Percentiles rank a stretch among this genome's conserved stretches.
These are phyloP conservation scores for Leccinum idahoense DNA, from an alignment of 1,284 basidiomycete species.

Conservation along the genomic window DNA sequence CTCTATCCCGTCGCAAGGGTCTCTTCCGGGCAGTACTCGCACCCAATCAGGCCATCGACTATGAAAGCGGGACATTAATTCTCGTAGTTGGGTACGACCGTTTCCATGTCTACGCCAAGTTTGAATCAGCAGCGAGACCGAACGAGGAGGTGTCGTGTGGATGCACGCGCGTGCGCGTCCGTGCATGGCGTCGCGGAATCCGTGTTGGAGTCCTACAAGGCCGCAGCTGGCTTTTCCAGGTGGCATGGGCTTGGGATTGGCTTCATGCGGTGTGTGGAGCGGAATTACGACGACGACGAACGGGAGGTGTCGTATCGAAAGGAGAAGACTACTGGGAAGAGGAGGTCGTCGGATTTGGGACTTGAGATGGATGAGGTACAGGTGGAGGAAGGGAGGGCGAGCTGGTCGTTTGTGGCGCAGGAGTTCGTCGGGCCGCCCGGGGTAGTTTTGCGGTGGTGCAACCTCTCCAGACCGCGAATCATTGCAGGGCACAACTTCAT, in stretches of 20 bases:
- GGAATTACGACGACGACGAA: not conserved
- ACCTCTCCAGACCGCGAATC: no score
- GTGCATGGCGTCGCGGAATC: slow-evolving; percentile 18
- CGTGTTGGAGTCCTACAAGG: slow-evolving; percentile 21
- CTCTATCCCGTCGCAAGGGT: slow-evolving; percentile 26
- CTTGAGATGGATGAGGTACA: slow-evolving; percentile 17
- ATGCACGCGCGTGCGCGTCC: not conserved
- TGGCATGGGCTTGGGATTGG: slow-evolving; percentile 23
- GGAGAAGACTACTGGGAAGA: not conserved
- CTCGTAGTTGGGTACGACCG: slow-evolving; percentile 1
- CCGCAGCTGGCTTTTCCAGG: slow-evolving; percentile 26
- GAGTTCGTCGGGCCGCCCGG: slow-evolving; percentile 24
- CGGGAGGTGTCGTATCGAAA: not conserved
- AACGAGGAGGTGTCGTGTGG: not conserved
- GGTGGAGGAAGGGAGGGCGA: slow-evolving; percentile 23
- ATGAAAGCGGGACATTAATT: slow-evolving; percentile 12
- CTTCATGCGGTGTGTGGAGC: not conserved
- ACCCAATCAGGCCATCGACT: slow-evolving; percentile 21
- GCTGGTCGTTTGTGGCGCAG: slow-evolving; percentile 16
- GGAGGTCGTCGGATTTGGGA: not conserved
- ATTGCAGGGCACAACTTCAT: no score
- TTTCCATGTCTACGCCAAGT: slow-evolving; percentile 1
- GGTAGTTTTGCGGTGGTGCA: slow-evolving; percentile 4
- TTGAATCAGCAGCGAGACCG: not conserved
- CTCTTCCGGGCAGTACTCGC: slow-evolving; percentile 23